A percentile compares a stretch with the other conserved stretches of the same genome.
phyloP scores from a whole-genome alignment of 805 yeast genomes.

The Suhomyces vadensis region DNA sequence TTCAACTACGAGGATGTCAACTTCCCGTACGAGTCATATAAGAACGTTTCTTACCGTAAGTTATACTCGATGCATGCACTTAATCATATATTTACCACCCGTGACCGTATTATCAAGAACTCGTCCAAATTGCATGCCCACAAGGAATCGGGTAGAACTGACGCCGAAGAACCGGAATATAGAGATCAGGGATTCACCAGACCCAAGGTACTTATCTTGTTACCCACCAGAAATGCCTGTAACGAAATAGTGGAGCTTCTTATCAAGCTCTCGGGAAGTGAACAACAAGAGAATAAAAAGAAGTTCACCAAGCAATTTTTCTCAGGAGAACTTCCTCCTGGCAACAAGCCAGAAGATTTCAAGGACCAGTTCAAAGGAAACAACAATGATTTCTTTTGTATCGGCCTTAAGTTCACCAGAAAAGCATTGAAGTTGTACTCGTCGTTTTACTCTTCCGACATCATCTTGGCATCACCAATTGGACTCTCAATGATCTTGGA shows the following conservation, averaged over 20 bases:
- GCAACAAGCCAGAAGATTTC: slow-evolving; percentile 80
- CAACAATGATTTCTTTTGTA: slow-evolving; percentile 84
- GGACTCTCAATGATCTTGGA: slow-evolving; percentile 79
- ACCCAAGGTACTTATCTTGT: slow-evolving; percentile 78
- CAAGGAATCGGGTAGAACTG: slow-evolving; percentile 36
- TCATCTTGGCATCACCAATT: slow-evolving; percentile 87
- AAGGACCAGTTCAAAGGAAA: slow-evolving; percentile 80
- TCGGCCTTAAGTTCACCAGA: slow-evolving; percentile 90
- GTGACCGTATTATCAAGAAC: slow-evolving; percentile 81
- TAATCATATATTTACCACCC: slow-evolving; percentile 83
- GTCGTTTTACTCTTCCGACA: slow-evolving; percentile 79
- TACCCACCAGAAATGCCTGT: slow-evolving; percentile 83
- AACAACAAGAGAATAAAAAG: slow-evolving; percentile 77
- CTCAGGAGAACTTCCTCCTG: slow-evolving; percentile 49
- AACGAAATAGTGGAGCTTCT: slow-evolving; percentile 65
- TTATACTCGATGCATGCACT: slow-evolving; percentile 69
- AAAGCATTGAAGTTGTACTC: slow-evolving; percentile 83
- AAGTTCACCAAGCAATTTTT: slow-evolving; percentile 73
- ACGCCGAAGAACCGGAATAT: slow-evolving; percentile 53
- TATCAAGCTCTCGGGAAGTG: slow-evolving; percentile 61
- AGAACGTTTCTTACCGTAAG: slow-evolving; percentile 57
- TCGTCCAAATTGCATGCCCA: slow-evolving; percentile 54
- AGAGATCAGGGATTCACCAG: slow-evolving; percentile 96
- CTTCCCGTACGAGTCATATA: slow-evolving; percentile 53
- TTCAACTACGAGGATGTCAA: slow-evolving; percentile 72